Conservation (phyloP, 164 flowering plant species). For the Piper longum region DNA sequence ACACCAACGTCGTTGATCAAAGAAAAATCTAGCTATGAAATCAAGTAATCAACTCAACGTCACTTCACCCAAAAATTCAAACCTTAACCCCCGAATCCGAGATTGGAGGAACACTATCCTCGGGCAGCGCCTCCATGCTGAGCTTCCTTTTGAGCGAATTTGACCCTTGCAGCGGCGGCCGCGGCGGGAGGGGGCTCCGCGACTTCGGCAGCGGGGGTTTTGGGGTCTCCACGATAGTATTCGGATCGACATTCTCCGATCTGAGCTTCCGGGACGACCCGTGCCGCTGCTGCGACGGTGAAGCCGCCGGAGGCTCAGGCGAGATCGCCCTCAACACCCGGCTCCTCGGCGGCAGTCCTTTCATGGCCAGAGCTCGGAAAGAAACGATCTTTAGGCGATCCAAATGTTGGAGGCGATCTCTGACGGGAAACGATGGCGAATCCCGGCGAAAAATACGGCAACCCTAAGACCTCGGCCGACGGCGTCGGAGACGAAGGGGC, state of each 20-base stretch:
- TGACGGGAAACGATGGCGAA: no score
- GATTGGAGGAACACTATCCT: slow-evolving; percentile 17
- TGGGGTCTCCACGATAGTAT: slow-evolving; percentile 14
- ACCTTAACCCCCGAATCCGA: slow-evolving; percentile 86
- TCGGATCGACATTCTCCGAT: slow-evolving; percentile 52
- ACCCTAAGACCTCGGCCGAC: no score
- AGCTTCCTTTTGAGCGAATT: slow-evolving; percentile 73
- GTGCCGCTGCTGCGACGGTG: slow-evolving; percentile 22
- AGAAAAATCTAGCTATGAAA: background rate
- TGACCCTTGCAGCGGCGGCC: slow-evolving; percentile 41
- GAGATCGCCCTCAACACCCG: slow-evolving; percentile 32
- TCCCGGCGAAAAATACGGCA: no score
- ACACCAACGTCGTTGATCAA: background rate
- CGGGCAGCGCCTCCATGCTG: slow-evolving; percentile 30
- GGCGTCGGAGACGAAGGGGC: no score
- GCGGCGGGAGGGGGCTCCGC: slow-evolving; percentile 68
- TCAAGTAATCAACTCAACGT: background rate
- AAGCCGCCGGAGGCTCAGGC: slow-evolving; percentile 8
- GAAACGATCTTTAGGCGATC: no score
- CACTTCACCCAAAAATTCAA: background rate
- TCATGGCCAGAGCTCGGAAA: background rate
- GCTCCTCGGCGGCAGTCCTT: slow-evolving; percentile 31
- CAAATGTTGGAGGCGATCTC: no score
- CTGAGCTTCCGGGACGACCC: slow-evolving; percentile 27
- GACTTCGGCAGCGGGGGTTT: slow-evolving; percentile 25